phyloP scores from a whole-genome alignment of 768 basidiomycete genomes.

The Termitomyces sp. region DNA sequence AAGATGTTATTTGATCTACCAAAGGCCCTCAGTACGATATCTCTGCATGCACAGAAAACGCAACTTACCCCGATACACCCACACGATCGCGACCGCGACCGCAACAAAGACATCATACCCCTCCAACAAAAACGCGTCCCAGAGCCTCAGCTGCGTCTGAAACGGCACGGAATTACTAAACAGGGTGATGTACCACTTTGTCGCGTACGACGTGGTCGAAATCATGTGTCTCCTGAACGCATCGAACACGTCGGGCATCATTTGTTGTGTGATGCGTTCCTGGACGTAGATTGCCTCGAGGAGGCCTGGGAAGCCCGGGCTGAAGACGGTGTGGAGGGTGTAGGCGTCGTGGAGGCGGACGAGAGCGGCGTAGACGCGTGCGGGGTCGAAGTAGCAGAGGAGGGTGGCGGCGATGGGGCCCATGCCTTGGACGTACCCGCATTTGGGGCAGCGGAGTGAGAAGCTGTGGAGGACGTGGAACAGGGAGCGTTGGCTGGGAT shows the following conservation, averaged over 20 bases:
- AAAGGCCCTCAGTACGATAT: background rate
- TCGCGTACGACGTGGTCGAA: conserved; percentile 92
- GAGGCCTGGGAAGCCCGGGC: conserved; percentile 93
- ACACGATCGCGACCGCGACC: conserved; percentile 84
- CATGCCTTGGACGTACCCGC: conserved; percentile 99
- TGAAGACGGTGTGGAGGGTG: conserved; percentile 83
- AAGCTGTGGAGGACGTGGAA: conserved; percentile 95
- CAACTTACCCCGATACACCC: conserved; percentile 79
- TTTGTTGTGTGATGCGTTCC: conserved; percentile 79
- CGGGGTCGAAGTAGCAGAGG: conserved; percentile 90
- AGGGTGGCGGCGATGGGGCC: conserved; percentile 95
- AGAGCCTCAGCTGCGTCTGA: conserved; percentile 88
- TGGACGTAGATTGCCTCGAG: conserved; percentile 96
- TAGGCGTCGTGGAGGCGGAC: conserved; percentile 90
- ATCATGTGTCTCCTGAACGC: conserved; percentile 89
- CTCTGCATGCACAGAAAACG: no score
- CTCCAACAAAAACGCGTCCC: conserved; percentile 92
- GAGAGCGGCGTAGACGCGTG: conserved; percentile 80
- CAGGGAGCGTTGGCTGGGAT: conserved; percentile 79
- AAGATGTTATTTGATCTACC: conserved; percentile 82
- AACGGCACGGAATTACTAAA: conserved; percentile 96
- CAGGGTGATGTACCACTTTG: conserved; percentile 99
- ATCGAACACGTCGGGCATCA: conserved; percentile 87
- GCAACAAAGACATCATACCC: conserved; percentile 88
- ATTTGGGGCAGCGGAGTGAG: conserved; percentile 77